These are phyloP conservation scores for Litchi chinensis DNA, from an alignment of 345 rosid species.

Conservation along the genomic window DNA sequence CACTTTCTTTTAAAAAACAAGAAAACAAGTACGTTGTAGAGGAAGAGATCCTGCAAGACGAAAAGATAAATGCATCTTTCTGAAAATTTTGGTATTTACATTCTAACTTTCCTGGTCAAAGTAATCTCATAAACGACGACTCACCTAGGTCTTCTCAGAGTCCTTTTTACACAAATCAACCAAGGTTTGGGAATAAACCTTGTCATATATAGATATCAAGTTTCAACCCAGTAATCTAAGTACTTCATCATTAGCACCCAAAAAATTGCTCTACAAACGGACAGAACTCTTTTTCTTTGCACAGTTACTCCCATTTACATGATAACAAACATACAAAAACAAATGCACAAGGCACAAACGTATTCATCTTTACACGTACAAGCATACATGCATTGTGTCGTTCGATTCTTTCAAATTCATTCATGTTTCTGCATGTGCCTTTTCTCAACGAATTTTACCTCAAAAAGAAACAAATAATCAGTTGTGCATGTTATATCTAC, in stretches of 20 bases:
- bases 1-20: no score
- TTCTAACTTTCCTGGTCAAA: neutral
- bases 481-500: neutral
- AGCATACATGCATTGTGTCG: neutral
- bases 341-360: neutral
- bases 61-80: no score
- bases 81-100: neutral
- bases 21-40: no score
- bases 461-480: no score
- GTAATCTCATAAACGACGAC: constrained; percentile 1
- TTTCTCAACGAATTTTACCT: neutral
- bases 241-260: neutral
- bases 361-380: neutral
- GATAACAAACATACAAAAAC: neutral
- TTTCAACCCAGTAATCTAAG: constrained; percentile 10
- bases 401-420: neutral
- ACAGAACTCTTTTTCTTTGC: neutral
- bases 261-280: no score
- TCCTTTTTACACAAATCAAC: neutral
- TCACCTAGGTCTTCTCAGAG: neutral
- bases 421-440: neutral
- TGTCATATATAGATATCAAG: neutral
- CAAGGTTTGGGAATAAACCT: neutral
- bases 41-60: no score
- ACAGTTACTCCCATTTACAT: neutral